Conservation (phyloP, 176 grass and related monocot species). For the Triticum dicoccoides region DNA sequence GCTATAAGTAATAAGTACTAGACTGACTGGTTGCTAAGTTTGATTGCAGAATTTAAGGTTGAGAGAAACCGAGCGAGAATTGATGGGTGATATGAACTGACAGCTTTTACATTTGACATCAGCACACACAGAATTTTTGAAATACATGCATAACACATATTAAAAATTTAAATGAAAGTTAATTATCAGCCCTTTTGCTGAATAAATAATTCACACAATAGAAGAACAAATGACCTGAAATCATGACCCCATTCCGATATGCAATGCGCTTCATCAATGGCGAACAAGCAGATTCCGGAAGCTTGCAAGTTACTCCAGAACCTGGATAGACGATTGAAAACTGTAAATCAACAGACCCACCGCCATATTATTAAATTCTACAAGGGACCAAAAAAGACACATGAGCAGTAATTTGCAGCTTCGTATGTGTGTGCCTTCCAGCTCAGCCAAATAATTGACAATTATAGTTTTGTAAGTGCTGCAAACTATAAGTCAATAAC, state of each 20-base stretch:
- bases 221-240: conserved; percentile 68
- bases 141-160: not conserved
- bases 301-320: conserved; percentile 88
- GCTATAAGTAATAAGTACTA: not conserved
- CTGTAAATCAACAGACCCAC: conserved; percentile 7
- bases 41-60: not conserved
- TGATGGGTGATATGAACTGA: not conserved
- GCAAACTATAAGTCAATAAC: not conserved
- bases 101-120: not conserved
- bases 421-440: not conserved
- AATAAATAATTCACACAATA: not conserved
- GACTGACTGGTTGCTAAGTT: not conserved
- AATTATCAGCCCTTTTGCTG: not conserved
- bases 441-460: not conserved
- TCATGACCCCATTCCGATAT: conserved; percentile 99
- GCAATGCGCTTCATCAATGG: conserved; percentile 94
- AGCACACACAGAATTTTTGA: conserved; percentile 9
- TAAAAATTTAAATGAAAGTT: not conserved
- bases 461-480: not conserved
- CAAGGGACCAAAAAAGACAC: not conserved
- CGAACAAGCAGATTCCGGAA: conserved; percentile 75
- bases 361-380: not conserved
- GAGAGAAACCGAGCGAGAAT: not conserved
- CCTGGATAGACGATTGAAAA: conserved; percentile 34
- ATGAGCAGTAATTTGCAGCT: not conserved